Evolutionary conservation across 176 grass and related monocot genomes (phyloP), one percentile per base, ranked within the genome.

Genomic region (Triticum dicoccoides): DNA sequence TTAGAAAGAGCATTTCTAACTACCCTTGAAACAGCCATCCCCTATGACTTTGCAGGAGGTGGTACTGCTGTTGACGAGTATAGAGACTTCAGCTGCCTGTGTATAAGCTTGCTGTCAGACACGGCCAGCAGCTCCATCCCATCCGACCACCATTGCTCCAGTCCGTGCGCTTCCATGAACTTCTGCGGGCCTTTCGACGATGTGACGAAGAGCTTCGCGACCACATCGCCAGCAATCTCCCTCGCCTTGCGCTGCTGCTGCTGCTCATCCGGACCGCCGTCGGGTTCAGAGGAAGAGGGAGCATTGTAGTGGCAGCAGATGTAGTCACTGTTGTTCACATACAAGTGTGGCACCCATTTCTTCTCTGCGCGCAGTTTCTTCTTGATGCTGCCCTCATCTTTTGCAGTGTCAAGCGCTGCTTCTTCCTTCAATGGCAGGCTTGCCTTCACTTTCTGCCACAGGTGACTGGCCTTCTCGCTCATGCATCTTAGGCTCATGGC

Each of bases 141-240:
- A 65, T 95, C 91, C 20, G 96, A 90, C 96, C 96, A 98, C 96
- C 96, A 98, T 73, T 98, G 96, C 56, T 98, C 62, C 47, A 98
- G 73, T 23, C 96, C 93, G 49, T 98, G 96, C 2, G 96, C 96
- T 83, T 95, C 88, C 66, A 93, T 86, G 74, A 98, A 95, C 69
- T 89, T 95, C 64, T 89, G 89, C 0, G 96, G 96, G 14, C 93
- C 96, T 86, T 95, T 98, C 8, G 89, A 91, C 52, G 86, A 91
- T 44, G 86, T 88, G 45, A 92, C 91, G 62, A 93, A 98, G 64
- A 98, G 87, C 91, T 93, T 95, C 10, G 91, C 93, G 2, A 83
- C 89, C 20, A 84, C 81, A 17, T 86, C 87, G 5, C 82, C 81
- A 5, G 84, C 69, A 41, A 86, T 83, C 33, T 87, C 86, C 23